phyloP scores from a whole-genome alignment of 371 early-diverging fungal species.

The Amoeboaphelidium occidentale region DNA sequence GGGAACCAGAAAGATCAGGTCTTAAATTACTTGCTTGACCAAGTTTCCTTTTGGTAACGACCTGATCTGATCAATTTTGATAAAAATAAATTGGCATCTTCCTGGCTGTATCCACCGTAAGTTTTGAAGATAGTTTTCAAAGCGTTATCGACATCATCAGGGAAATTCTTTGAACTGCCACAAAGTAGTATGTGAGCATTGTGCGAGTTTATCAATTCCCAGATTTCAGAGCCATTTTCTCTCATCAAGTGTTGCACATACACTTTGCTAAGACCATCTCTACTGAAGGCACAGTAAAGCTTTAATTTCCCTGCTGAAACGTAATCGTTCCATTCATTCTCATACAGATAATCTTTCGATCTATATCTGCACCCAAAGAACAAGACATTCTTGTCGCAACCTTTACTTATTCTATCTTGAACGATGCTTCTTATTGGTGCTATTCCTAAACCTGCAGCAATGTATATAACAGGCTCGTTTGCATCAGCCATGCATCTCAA shows the following conservation, averaged over 20 bases:
- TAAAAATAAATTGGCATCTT: no score
- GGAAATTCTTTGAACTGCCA: no score
- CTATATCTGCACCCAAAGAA: conserved; percentile 59
- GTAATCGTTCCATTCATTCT: conserved; percentile 28
- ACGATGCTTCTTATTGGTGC: conserved; percentile 71
- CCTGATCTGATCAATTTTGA: no score
- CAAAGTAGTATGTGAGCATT: conserved; percentile 35
- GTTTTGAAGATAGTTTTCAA: no score
- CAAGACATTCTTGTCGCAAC: conserved; percentile 37
- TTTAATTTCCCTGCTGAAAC: conserved; percentile 20
- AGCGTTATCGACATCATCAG: no score
- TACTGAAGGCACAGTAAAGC: conserved; percentile 47
- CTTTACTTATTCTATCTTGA: conserved; percentile 28
- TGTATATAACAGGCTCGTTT: conserved; percentile 28
- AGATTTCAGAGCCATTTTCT: conserved; percentile 26
- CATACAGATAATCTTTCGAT: conserved; percentile 42
- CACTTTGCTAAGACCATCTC: conserved; percentile 34
- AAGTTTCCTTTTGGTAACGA: no score
- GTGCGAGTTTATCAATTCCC: conserved; percentile 28
- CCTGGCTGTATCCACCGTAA: no score
- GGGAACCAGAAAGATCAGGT: no score
- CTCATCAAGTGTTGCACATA: conserved; percentile 42
- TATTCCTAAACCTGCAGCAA: conserved; percentile 46
- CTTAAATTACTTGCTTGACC: no score
- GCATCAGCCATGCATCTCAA: no score